phyloP scores from a whole-genome alignment of 139 green algal genomes.

The Astrephomene gubernaculifera region DNA sequence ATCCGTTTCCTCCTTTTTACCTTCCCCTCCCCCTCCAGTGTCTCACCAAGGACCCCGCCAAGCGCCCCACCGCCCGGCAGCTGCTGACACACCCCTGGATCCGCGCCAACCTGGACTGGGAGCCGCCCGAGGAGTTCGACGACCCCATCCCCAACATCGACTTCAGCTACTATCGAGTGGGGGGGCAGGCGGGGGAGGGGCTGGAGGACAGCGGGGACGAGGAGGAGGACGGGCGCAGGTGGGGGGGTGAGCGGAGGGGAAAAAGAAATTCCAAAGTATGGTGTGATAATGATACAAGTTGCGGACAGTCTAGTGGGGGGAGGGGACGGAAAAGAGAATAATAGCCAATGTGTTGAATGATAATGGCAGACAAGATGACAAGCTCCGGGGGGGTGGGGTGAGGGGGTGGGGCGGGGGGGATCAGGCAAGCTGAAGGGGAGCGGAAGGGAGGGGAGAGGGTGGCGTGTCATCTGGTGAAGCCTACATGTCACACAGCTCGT shows the following conservation, averaged over 20 bases:
- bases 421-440: neutral
- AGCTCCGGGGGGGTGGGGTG: too few relatives aligned
- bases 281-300: too few relatives aligned
- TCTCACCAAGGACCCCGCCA: constrained; percentile 68
- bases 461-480: neutral
- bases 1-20: too few relatives aligned
- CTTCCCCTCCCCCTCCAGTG: constrained; percentile 70
- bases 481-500: neutral
- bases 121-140: constrained; percentile 48
- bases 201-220: constrained; percentile 6
- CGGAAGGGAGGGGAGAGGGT: neutral
- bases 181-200: neutral
- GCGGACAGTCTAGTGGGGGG: too few relatives aligned
- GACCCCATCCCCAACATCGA: constrained; percentile 53
- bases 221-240: constrained; percentile 27
- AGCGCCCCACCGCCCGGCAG: constrained; percentile 70
- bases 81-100: constrained; percentile 82
- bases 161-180: constrained; percentile 41
- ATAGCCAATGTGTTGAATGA: too few relatives aligned
- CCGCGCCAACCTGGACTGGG: constrained; percentile 47
- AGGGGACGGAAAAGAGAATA: too few relatives aligned
- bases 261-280: too few relatives aligned
- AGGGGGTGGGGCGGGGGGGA: neutral
- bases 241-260: neutral
- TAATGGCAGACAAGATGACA: too few relatives aligned